Evolutionary conservation across 495 filamentous ascomycete species (phyloP).

Genomic region (Clavariopsis aquatica): DNA sequence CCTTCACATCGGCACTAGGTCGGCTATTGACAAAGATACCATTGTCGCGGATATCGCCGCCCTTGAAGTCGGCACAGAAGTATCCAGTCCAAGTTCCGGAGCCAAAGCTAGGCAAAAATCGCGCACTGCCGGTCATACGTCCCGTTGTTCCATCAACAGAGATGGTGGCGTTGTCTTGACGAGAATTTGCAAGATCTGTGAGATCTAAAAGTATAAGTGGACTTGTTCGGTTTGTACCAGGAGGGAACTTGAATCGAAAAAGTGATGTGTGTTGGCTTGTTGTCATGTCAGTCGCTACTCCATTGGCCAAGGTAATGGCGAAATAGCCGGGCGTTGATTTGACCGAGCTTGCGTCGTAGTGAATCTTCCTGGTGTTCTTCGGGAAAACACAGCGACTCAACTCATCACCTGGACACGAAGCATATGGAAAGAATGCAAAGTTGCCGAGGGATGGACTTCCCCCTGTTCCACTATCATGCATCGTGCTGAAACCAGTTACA

Average conservation of each 20-base stretch:
- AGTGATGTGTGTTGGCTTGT: conserved; percentile 62
- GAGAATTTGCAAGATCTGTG: conserved; percentile 65
- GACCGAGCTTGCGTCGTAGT: conserved; percentile 52
- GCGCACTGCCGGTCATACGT: conserved; percentile 37
- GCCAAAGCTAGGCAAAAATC: conserved; percentile 40
- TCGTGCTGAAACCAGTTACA: conserved; percentile 67
- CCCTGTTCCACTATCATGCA: conserved; percentile 69
- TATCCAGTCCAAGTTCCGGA: conserved; percentile 33
- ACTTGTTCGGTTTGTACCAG: conserved; percentile 35
- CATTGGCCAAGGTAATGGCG: conserved; percentile 57
- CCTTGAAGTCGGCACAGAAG: conserved; percentile 40
- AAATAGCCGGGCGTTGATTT: conserved; percentile 70
- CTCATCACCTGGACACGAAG: conserved; percentile 63
- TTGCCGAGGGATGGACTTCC: conserved; percentile 58
- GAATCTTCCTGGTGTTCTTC: conserved; percentile 53
- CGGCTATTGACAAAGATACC: conserved; percentile 38
- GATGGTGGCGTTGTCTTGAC: conserved; percentile 46
- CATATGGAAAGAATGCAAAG: conserved; percentile 71
- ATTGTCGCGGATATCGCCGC: conserved; percentile 35
- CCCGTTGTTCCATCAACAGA: conserved; percentile 30
- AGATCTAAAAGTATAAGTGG: conserved; percentile 70
- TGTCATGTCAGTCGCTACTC: conserved; percentile 69
- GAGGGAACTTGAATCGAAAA: conserved; percentile 68
- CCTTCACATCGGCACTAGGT: conserved; percentile 29
- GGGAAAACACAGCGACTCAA: conserved; percentile 66